Evolutionary conservation across 495 filamentous ascomycete genomes (phyloP).

Genomic region (Daldinia concentrica): DNA sequence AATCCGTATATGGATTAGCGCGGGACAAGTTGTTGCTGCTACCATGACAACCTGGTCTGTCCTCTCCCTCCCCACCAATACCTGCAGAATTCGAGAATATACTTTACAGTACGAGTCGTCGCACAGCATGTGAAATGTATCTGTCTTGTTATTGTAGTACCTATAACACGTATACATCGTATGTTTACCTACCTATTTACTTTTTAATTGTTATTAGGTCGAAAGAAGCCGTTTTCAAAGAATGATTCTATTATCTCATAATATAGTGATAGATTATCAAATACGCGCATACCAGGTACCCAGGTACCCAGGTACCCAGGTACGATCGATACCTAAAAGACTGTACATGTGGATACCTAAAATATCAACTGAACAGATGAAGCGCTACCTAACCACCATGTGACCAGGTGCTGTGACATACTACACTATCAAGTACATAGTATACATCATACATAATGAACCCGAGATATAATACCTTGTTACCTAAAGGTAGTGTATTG

Average conservation of each 20-base stretch:
- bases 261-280: not conserved
- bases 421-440: not conserved
- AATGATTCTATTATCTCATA: not conserved
- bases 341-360: not conserved
- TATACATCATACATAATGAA: too few species aligned
- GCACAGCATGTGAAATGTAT: not conserved
- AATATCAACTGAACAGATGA: not conserved
- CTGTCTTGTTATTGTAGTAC: not conserved
- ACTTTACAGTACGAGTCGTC: slow-evolving; percentile 8
- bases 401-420: not conserved
- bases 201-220: not conserved
- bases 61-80: slow-evolving; percentile 17
- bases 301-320: too few species aligned
- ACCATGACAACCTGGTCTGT: slow-evolving; percentile 46
- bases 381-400: not conserved
- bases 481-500: too few species aligned
- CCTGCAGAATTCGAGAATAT: slow-evolving; percentile 12
- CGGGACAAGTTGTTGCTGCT: slow-evolving; percentile 46
- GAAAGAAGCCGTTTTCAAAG: not conserved
- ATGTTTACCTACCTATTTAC: not conserved
- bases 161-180: not conserved
- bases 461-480: too few species aligned
- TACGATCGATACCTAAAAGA: not conserved
- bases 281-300: too few species aligned
- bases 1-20: slow-evolving; percentile 25